Evolutionary conservation across 331 rosid genomes (phyloP).

Genomic region (Malus hybrid): DNA sequence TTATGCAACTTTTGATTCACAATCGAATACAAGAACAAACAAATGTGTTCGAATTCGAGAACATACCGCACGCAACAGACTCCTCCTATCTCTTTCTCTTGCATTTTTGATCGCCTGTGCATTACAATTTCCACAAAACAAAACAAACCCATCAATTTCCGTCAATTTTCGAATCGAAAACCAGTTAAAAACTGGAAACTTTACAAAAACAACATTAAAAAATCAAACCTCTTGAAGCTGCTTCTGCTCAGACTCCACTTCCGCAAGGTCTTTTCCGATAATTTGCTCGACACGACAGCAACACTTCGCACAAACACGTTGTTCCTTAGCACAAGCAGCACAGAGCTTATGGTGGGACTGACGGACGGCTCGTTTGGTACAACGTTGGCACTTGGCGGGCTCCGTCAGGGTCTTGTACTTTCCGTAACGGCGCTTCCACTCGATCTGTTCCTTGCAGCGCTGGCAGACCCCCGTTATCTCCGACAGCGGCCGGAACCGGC

Average conservation of each 20-base stretch:
- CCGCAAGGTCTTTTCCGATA: constrained; percentile 75
- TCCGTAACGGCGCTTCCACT: constrained; percentile 93
- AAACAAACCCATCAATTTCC: constrained; percentile 10
- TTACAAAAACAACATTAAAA: background rate
- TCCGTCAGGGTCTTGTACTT: constrained; percentile 75
- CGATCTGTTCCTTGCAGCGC: constrained; percentile 88
- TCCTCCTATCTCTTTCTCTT: constrained; percentile 79
- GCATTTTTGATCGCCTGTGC: constrained; percentile 71
- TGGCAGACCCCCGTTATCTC: constrained; percentile 83
- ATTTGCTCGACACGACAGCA: constrained; percentile 43
- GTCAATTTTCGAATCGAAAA: background rate
- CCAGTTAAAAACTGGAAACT: background rate
- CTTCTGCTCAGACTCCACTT: constrained; percentile 86
- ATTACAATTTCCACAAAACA: background rate
- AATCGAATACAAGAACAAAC: background rate
- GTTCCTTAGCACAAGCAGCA: constrained; percentile 84
- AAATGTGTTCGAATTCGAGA: background rate
- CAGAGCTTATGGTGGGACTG: constrained; percentile 89
- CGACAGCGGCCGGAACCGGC: constrained; percentile 66
- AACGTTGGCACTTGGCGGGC: constrained; percentile 82
- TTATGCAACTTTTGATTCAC: background rate
- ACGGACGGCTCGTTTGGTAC: constrained; percentile 78
- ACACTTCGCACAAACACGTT: constrained; percentile 79
- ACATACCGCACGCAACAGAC: constrained; percentile 77
- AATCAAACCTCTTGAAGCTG: constrained; percentile 64